These are phyloP conservation scores for Naganishia onofrii DNA, from an alignment of 768 basidiomycete genomes.

Conservation along the genomic window DNA sequence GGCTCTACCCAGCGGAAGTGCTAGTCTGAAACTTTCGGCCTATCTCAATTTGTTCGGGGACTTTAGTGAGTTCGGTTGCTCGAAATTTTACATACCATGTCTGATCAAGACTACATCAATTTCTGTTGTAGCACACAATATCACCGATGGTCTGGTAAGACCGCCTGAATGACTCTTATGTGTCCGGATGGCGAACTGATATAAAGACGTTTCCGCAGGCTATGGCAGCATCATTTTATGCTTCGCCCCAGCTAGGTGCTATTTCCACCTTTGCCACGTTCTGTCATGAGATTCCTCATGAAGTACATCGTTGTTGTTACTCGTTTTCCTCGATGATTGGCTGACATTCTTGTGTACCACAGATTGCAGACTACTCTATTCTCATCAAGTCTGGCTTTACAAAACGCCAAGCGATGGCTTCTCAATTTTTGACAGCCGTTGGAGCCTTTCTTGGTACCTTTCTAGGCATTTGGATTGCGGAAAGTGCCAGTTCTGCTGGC, in stretches of 20 bases:
- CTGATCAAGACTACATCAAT: background rate
- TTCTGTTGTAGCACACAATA: slow-evolving; percentile 63
- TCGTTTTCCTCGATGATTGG: background rate
- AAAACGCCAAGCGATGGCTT: slow-evolving; percentile 87
- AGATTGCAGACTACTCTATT: slow-evolving; percentile 94
- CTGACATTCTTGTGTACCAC: background rate
- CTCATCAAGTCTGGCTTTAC: slow-evolving; percentile 79
- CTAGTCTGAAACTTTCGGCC: slow-evolving; percentile 79
- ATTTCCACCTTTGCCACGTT: slow-evolving; percentile 94
- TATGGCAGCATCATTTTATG: slow-evolving; percentile 95
- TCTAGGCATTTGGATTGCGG: slow-evolving; percentile 45
- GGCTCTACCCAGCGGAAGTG: slow-evolving; percentile 44
- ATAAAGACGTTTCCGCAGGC: slow-evolving; percentile 52
- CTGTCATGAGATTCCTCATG: slow-evolving; percentile 91
- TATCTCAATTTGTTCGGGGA: slow-evolving; percentile 91
- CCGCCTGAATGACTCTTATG: slow-evolving; percentile 60
- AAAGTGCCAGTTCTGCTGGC: slow-evolving; percentile 40
- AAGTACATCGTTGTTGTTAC: slow-evolving; percentile 51
- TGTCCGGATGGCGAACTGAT: background rate
- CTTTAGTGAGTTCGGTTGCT: slow-evolving; percentile 59
- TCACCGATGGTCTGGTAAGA: slow-evolving; percentile 75
- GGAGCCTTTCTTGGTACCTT: slow-evolving; percentile 76
- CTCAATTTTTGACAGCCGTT: slow-evolving; percentile 84
- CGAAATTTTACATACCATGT: too few relatives aligned
- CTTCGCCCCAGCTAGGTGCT: slow-evolving; percentile 87